phyloP scores from a whole-genome alignment of 73 alveolate genomes.

The Diophrys sp. region DNA sequence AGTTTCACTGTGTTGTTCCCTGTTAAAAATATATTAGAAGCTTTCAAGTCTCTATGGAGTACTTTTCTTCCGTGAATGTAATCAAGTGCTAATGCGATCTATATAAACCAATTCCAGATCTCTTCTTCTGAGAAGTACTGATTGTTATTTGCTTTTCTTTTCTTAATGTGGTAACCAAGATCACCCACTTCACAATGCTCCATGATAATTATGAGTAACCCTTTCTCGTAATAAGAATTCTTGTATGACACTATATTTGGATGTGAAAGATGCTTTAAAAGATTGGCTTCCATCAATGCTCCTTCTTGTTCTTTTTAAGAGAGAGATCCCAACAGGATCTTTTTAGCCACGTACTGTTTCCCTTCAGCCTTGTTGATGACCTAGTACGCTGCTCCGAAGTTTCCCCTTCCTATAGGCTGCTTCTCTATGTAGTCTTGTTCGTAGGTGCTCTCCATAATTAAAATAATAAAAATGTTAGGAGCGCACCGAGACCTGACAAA shows the following conservation, averaged over 20 bases:
- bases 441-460: slow-evolving; percentile 5
- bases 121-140: slow-evolving; percentile 67
- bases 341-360: slow-evolving; percentile 65
- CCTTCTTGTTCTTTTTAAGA: slow-evolving; percentile 72
- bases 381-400: slow-evolving; percentile 33
- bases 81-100: slow-evolving; percentile 71
- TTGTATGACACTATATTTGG: slow-evolving; percentile 93
- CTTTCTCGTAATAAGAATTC: slow-evolving; percentile 82
- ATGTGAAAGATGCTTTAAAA: slow-evolving; percentile 73
- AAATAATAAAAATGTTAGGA: no score
- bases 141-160: slow-evolving; percentile 53
- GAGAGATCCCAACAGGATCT: slow-evolving; percentile 65
- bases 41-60: slow-evolving; percentile 70
- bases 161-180: slow-evolving; percentile 69
- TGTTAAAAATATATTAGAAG: slow-evolving; percentile 61
- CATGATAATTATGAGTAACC: slow-evolving; percentile 81
- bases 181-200: slow-evolving; percentile 89
- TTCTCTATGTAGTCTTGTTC: slow-evolving; percentile 12
- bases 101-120: slow-evolving; percentile 81
- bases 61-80: slow-evolving; percentile 66
- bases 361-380: slow-evolving; percentile 20
- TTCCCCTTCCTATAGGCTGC: slow-evolving; percentile 29
- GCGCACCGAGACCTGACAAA: no score
- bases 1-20: slow-evolving; percentile 60
- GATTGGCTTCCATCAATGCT: slow-evolving; percentile 77